These are phyloP conservation scores for Citrus inodora DNA, from an alignment of 345 rosid species.

Conservation along the genomic window DNA sequence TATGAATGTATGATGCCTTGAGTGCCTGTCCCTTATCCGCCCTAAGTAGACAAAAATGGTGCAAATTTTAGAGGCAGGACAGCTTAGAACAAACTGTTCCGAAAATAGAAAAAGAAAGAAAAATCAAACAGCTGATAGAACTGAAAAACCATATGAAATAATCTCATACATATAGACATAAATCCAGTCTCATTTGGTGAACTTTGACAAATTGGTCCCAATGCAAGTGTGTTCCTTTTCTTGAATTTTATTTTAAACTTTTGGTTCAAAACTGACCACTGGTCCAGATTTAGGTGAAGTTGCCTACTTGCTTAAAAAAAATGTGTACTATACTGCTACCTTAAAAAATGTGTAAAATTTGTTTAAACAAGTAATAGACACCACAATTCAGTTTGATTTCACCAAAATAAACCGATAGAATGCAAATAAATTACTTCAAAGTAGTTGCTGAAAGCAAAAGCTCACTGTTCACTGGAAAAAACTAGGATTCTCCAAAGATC, in stretches of 20 bases:
- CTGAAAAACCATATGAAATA: background rate
- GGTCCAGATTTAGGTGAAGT: background rate
- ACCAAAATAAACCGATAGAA: background rate
- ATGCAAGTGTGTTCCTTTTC: background rate
- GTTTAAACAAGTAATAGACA: background rate
- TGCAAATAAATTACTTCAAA: background rate
- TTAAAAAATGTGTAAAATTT: background rate
- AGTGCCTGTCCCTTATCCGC: constrained; percentile 71
- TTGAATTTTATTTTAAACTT: background rate
- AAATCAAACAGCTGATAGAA: background rate
- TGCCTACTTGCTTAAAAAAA: no score
- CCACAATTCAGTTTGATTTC: background rate
- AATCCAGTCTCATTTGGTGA: background rate
- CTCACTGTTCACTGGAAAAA: background rate
- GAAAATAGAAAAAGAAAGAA: background rate
- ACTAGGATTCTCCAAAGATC: background rate
- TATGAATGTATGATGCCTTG: constrained; percentile 67
- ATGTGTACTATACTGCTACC: background rate
- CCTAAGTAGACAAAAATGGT: constrained; percentile 30
- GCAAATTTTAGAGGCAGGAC: background rate
- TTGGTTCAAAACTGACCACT: background rate
- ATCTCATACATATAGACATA: background rate
- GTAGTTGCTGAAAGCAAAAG: background rate
- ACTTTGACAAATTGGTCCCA: background rate
- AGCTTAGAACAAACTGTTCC: background rate